Evolutionary conservation across 345 rosid genomes (phyloP).

Genomic region (Conringia planisiliqua): DNA sequence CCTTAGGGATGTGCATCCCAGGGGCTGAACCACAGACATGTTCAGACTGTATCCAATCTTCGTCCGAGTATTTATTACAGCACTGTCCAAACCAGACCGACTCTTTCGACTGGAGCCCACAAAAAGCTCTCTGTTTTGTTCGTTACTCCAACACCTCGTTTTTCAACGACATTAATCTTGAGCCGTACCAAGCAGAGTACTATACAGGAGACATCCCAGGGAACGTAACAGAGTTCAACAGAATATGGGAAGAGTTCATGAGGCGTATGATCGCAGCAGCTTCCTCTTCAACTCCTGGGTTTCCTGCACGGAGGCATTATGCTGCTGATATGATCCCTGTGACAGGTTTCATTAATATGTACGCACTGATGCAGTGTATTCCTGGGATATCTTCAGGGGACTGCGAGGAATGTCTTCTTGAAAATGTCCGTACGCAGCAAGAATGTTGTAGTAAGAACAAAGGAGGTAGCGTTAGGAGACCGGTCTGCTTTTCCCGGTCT

Average conservation of each 20-base stretch:
- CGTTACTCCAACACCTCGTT: constrained; percentile 37
- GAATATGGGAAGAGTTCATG: background rate
- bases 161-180: background rate
- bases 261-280: background rate
- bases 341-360: background rate
- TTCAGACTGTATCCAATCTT: background rate
- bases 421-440: background rate
- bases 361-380: constrained; percentile 15
- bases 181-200: background rate
- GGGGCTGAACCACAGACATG: background rate
- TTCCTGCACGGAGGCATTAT: background rate
- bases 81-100: constrained; percentile 27
- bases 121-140: constrained; percentile 28
- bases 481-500: background rate
- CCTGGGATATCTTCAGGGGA: background rate
- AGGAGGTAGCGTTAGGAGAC: background rate
- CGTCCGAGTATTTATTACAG: background rate
- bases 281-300: background rate
- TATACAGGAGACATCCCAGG: background rate
- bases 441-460: background rate
- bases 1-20: background rate
- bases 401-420: background rate
- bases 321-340: background rate
- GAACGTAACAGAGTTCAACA: background rate
- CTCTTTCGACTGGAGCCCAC: background rate